Evolutionary conservation across 148 eudicot species (phyloP).

Genomic region (Silene uniflora): DNA sequence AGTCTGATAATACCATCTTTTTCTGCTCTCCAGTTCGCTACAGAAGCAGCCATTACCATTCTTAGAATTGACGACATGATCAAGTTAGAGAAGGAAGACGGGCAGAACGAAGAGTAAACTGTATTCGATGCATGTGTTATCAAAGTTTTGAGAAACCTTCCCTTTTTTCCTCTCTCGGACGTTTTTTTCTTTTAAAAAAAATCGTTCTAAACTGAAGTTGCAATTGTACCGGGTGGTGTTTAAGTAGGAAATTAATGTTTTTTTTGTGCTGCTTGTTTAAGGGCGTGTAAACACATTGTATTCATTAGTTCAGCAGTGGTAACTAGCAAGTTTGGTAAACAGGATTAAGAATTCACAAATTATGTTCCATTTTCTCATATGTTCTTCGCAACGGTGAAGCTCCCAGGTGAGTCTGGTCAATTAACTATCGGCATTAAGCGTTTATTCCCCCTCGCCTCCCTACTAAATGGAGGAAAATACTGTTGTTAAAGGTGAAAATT

Average conservation of each 20-base stretch:
- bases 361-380: not conserved
- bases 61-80: conserved; percentile 98
- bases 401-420: not conserved
- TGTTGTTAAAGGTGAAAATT: no score
- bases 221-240: not conserved
- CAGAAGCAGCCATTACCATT: conserved; percentile 97
- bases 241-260: not conserved
- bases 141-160: conserved; percentile 25
- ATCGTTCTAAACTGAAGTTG: conserved; percentile 3
- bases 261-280: not conserved
- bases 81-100: conserved; percentile 84
- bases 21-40: conserved; percentile 66
- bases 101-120: conserved; percentile 45
- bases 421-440: not conserved
- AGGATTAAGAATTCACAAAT: not conserved
- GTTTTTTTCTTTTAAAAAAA: not conserved
- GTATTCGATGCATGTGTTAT: not conserved
- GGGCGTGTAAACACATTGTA: not conserved
- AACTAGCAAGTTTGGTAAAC: not conserved
- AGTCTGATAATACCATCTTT: not conserved
- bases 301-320: not conserved
- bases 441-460: not conserved
- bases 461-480: no score
- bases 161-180: not conserved
- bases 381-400: not conserved